phyloP scores from a whole-genome alignment of 2,329 filamentous ascomycete genomes.

The Talaromyces albobiverticillius region DNA sequence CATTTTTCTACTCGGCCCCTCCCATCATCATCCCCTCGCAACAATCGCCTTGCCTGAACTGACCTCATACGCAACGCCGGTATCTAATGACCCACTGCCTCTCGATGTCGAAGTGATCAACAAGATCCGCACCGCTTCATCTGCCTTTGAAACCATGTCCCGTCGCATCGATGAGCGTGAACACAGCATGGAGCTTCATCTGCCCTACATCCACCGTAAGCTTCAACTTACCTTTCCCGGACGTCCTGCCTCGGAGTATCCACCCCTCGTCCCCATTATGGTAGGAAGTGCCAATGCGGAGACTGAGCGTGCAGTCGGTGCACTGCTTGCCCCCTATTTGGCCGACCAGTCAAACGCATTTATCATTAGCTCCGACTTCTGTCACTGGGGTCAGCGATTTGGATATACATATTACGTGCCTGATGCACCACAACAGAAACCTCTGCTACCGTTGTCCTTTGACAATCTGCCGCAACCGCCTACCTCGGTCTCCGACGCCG shows the following conservation, averaged over 20 bases:
- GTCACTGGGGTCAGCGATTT: slow-evolving; percentile 88
- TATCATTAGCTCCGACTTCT: slow-evolving; percentile 92
- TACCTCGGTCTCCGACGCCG: slow-evolving; percentile 22
- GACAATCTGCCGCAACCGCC: slow-evolving; percentile 42
- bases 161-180: slow-evolving; percentile 69
- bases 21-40: slow-evolving; percentile 78
- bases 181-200: slow-evolving; percentile 94
- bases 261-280: slow-evolving; percentile 78
- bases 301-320: slow-evolving; percentile 67
- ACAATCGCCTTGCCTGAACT: slow-evolving; percentile 75
- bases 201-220: slow-evolving; percentile 87
- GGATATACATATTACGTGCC: slow-evolving; percentile 76
- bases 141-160: slow-evolving; percentile 56
- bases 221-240: slow-evolving; percentile 54
- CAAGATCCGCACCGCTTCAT: slow-evolving; percentile 31
- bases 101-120: slow-evolving; percentile 44
- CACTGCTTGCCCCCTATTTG: slow-evolving; percentile 73
- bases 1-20: slow-evolving; percentile 88
- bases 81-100: slow-evolving; percentile 42
- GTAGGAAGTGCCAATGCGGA: slow-evolving; percentile 68
- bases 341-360: slow-evolving; percentile 72
- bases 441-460: slow-evolving; percentile 37
- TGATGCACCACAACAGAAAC: slow-evolving; percentile 38
- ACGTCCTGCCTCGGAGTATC: slow-evolving; percentile 55
- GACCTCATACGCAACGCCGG: slow-evolving; percentile 46